Conservation (phyloP, 2,329 filamentous ascomycete genomes). For the Endothia cerciana region DNA sequence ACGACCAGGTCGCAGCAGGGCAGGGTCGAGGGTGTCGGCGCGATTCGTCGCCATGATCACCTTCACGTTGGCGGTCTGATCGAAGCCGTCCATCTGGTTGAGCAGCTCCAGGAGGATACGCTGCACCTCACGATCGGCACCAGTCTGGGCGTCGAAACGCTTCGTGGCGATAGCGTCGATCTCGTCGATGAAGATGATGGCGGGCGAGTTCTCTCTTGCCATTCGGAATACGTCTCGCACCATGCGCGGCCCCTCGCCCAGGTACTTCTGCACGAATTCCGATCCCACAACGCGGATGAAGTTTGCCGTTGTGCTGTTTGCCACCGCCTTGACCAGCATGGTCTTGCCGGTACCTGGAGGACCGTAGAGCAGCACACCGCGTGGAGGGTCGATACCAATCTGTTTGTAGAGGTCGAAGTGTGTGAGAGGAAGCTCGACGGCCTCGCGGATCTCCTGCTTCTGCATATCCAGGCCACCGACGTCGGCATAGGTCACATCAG, state of each 20-base stretch:
- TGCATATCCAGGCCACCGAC: conserved; percentile 99
- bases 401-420: conserved; percentile 99
- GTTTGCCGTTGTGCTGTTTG: conserved; percentile 95
- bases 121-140: conserved; percentile 96
- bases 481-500: conserved; percentile 96
- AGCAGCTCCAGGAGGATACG: conserved; percentile 96
- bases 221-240: conserved; percentile 98
- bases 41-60: conserved; percentile 99
- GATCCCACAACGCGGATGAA: conserved; percentile 98
- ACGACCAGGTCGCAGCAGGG: conserved; percentile 89
- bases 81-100: conserved; percentile 99
- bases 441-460: conserved; percentile 98
- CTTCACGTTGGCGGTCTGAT: conserved; percentile 98
- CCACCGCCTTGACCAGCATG: conserved; percentile 97
- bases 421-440: conserved; percentile 92
- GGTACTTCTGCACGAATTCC: conserved; percentile 98
- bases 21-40: conserved; percentile 94
- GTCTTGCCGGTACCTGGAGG: conserved; percentile 96
- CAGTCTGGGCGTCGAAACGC: conserved; percentile 98
- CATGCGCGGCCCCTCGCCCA: conserved; percentile 97
- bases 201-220: conserved; percentile 96
- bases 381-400: conserved; percentile 97
- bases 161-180: conserved; percentile 99
- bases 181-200: conserved; percentile 99
- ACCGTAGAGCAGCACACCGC: conserved; percentile 93